Base-by-base conservation (phyloP, 441 rosid genomes). In the Gossypium gossypioides region DNA sequence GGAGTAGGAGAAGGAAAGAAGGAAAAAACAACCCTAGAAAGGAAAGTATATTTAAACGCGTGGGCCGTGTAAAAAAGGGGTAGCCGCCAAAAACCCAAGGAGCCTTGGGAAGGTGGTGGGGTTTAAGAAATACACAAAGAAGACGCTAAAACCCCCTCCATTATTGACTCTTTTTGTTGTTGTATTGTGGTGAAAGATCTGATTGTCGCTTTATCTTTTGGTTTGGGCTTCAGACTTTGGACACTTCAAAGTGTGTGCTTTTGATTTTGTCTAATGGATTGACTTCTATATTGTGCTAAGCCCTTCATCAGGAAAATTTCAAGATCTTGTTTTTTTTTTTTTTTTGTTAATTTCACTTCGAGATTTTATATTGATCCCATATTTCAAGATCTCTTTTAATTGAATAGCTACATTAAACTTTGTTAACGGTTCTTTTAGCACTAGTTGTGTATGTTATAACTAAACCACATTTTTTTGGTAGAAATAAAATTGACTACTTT, bases 41-140 rank as follows among this genome's bases (percentile, higher is more conserved):
- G 2, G 21, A 1, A 15, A 16, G 21, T 15, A 15, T n/a, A 51
- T 51, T 51, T 51, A 51, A 51, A 16, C 21, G 21, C 21, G 55
- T 51, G 55, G 55, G 55, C 55, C 55, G 72, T 73, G 79, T 73
- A 76, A 79, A 66, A 34, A 32, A 32, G 60, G 68, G 77, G 75
- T 51, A 79, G 86, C 84, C 82, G 84, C 86, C 84, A 73, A 77
- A 79, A 80, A 46, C 81, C 79, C 78, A 81, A 70, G 44, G 37
- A 29, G 46, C 29, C 2, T 16, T 50, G 72, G 0, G 22, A 7
- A 57, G 22, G 19, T 76, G 76, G 77, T 32, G 37, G 37, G 80
- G 80, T 75, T 82, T 80, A 69, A 73, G 72, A 59, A 13, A 46
- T 13, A 13, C 52, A 13, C 52, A 46, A 46, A 46, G 18, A 46